Conservation (phyloP, 257 asterid genomes). For the Cinchona pubescens region DNA sequence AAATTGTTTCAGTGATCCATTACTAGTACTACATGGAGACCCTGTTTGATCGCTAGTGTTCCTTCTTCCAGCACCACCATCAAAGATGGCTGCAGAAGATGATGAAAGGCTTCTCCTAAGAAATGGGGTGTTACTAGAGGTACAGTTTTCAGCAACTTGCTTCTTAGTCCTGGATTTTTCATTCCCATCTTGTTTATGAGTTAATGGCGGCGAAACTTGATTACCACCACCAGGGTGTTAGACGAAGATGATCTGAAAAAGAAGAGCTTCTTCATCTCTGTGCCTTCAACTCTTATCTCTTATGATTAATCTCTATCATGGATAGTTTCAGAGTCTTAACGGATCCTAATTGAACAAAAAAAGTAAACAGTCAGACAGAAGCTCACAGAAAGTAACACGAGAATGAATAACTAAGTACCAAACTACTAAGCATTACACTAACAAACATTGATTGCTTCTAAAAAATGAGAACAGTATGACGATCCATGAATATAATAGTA, state of each 20-base stretch:
- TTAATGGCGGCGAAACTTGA: constrained; percentile 56
- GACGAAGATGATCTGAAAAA: constrained; percentile 69
- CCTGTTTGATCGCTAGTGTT: constrained; percentile 41
- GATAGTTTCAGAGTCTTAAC: constrained; percentile 6
- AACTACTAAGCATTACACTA: not conserved
- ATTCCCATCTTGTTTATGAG: constrained; percentile 43
- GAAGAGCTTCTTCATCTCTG: constrained; percentile 85
- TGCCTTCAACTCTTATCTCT: constrained; percentile 31
- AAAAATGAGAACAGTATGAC: constrained; percentile 15
- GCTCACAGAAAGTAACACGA: not conserved
- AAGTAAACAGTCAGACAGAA: not conserved
- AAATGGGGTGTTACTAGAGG: constrained; percentile 41
- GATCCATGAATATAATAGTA: not conserved
- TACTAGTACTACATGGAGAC: constrained; percentile 56
- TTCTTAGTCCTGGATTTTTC: constrained; percentile 44
- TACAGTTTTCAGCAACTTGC: constrained; percentile 45
- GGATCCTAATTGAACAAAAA: constrained; percentile 8
- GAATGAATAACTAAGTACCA: not conserved
- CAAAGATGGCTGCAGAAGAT: constrained; percentile 69
- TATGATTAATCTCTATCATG: constrained; percentile 27
- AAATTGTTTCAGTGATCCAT: constrained; percentile 46
- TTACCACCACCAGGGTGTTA: constrained; percentile 31
- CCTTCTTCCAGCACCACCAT: constrained; percentile 38
- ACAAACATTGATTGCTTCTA: not conserved
- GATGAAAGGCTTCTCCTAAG: constrained; percentile 86